Evolutionary conservation across 2,329 filamentous ascomycete species (phyloP).

Genomic region (Phialocephala sp.): DNA sequence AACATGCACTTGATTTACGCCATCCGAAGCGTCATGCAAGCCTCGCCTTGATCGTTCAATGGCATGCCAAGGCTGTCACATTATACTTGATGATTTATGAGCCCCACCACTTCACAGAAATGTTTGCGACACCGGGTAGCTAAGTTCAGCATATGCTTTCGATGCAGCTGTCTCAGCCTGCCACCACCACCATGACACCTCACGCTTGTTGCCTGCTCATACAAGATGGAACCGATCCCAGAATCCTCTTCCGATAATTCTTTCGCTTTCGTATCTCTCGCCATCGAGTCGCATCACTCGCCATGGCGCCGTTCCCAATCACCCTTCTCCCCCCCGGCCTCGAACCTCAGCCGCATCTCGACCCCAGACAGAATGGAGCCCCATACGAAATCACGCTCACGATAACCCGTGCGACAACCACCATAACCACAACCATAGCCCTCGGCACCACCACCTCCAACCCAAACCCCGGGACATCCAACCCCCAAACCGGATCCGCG

Average conservation of each 20-base stretch:
- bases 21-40: slow-evolving; percentile 26
- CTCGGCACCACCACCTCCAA: slow-evolving; percentile 15
- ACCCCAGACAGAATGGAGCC: slow-evolving; percentile 13
- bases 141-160: background rate
- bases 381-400: slow-evolving; percentile 22
- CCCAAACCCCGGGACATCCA: background rate
- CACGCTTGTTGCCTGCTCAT: background rate
- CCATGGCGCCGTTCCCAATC: slow-evolving; percentile 18
- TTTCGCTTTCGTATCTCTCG: background rate
- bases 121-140: slow-evolving; percentile 24
- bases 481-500: background rate
- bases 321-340: slow-evolving; percentile 5
- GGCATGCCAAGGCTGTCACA: slow-evolving; percentile 18
- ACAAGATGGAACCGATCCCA: background rate
- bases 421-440: slow-evolving; percentile 22
- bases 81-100: slow-evolving; percentile 1
- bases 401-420: slow-evolving; percentile 19
- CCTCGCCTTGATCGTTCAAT: slow-evolving; percentile 22
- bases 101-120: background rate
- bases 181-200: background rate
- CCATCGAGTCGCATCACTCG: background rate
- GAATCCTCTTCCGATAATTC: background rate
- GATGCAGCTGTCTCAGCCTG: background rate
- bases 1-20: slow-evolving; percentile 20
- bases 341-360: slow-evolving; percentile 8